Conservation (phyloP, 2,329 filamentous ascomycete genomes). For the Trichoderma koningiopsis region DNA sequence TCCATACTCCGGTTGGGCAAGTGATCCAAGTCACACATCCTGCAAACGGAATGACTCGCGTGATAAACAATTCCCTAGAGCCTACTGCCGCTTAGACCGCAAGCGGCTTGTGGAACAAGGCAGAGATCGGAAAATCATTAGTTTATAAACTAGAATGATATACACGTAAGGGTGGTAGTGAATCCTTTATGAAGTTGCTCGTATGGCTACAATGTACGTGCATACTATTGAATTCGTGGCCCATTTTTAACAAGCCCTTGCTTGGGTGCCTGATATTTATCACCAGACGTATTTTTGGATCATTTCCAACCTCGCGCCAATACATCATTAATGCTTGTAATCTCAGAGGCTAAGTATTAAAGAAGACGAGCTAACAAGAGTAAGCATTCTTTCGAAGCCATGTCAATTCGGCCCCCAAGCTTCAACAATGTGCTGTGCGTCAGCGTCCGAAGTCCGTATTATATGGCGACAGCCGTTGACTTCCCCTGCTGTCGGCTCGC, state of each 20-base stretch:
- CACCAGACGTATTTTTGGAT: not conserved
- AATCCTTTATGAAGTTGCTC: too few relatives aligned
- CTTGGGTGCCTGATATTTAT: not conserved
- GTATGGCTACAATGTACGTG: too few relatives aligned
- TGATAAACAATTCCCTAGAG: not conserved
- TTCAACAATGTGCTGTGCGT: not conserved
- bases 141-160: too few relatives aligned
- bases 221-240: too few relatives aligned
- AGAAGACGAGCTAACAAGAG: not conserved
- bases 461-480: not conserved
- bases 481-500: not conserved
- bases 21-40: too few relatives aligned
- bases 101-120: too few relatives aligned
- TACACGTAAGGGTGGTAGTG: too few relatives aligned
- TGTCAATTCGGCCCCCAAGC: not conserved
- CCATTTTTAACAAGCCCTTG: too few relatives aligned
- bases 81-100: not conserved
- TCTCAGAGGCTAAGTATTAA: not conserved
- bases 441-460: not conserved
- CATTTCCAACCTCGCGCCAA: not conserved
- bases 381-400: not conserved
- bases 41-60: not conserved
- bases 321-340: not conserved
- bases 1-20: too few relatives aligned
- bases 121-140: too few relatives aligned